Evolutionary conservation across 2,329 filamentous ascomycete genomes (phyloP).

Genomic region (Sporothrix brunneoviolacea): DNA sequence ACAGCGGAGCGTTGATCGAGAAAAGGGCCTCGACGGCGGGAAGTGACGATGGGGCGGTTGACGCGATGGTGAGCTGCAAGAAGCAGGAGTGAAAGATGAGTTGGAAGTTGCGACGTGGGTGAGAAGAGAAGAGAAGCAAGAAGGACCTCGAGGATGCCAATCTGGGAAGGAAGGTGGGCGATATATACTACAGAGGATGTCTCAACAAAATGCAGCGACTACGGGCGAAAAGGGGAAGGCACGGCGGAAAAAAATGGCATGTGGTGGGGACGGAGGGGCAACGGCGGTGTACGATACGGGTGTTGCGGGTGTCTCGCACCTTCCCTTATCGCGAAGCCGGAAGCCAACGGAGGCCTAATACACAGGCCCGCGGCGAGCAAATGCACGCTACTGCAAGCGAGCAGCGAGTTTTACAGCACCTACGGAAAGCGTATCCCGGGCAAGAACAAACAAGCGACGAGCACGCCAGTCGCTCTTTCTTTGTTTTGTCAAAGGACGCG

Average conservation of each 20-base stretch:
- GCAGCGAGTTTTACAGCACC: not conserved
- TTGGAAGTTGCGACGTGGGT: too few relatives aligned
- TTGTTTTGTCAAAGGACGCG: too few relatives aligned
- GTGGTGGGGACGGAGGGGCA: conserved; percentile 8
- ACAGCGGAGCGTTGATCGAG: too few relatives aligned
- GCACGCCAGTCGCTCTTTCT: too few relatives aligned
- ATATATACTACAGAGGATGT: not conserved
- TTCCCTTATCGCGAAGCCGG: conserved; percentile 7
- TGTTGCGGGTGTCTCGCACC: not conserved
- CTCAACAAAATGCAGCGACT: conserved; percentile 1
- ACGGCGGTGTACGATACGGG: conserved; percentile 1
- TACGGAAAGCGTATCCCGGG: not conserved
- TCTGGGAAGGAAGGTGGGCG: not conserved
- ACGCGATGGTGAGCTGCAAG: not conserved
- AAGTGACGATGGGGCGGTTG: not conserved
- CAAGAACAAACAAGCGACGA: too few relatives aligned
- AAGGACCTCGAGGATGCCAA: too few relatives aligned
- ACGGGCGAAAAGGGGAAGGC: conserved; percentile 4
- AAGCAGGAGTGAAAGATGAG: not conserved
- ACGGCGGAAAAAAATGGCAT: conserved; percentile 1
- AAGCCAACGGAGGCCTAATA: conserved; percentile 1
- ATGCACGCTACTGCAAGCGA: conserved; percentile 8
- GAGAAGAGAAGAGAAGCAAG: too few relatives aligned
- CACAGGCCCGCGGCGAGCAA: not conserved
- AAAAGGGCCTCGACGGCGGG: not conserved